Percentiles rank a stretch among this genome's conserved stretches.
Conservation (phyloP, 495 filamentous ascomycete genomes). For the Lindgomyces ingoldianus region DNA sequence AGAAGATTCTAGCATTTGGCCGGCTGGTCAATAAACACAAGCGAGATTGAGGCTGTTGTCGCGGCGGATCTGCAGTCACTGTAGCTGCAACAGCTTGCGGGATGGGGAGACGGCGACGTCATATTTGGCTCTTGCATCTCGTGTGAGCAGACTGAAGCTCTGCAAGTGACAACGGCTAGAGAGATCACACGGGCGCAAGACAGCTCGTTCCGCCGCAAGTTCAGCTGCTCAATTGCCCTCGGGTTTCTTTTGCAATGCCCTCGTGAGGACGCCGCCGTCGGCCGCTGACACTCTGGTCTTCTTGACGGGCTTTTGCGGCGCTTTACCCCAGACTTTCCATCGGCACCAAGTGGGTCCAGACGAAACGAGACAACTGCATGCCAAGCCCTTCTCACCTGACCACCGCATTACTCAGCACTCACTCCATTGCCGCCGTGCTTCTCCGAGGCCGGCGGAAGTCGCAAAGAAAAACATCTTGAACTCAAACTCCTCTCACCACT, state of each 20-base stretch:
- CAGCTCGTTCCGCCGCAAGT: background rate
- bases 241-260: background rate
- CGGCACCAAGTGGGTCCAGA: background rate
- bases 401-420: constrained; percentile 4
- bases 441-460: constrained; percentile 27
- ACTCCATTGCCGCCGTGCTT: constrained; percentile 8
- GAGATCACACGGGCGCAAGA: background rate
- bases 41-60: constrained; percentile 5
- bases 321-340: constrained; percentile 12
- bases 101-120: background rate
- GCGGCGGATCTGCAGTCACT: constrained; percentile 6
- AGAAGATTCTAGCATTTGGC: background rate
- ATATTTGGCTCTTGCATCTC: background rate
- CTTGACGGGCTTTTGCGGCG: background rate
- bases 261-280: background rate
- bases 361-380: background rate
- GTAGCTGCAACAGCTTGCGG: background rate
- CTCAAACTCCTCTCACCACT: background rate
- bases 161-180: background rate
- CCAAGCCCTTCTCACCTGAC: background rate
- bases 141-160: background rate
- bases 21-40: background rate
- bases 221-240: background rate
- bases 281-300: background rate
- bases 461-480: constrained; percentile 12